These are phyloP conservation scores for Graphium sp. DNA, from an alignment of 2,329 filamentous ascomycete species.

Conservation along the genomic window DNA sequence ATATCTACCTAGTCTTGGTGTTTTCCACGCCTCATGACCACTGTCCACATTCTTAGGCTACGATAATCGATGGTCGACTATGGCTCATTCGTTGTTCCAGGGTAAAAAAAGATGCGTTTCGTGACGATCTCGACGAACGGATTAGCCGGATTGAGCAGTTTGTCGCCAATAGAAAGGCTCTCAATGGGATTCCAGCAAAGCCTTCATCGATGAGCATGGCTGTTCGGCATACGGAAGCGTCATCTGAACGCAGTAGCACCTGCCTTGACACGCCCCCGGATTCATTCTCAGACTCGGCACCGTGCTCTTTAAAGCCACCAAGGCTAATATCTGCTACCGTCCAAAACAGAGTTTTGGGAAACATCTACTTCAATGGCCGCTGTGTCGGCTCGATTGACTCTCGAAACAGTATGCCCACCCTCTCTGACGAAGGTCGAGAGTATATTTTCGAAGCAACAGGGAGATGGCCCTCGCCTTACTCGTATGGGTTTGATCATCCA, in stretches of 20 bases:
- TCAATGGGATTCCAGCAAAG: no score
- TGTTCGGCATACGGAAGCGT: no score
- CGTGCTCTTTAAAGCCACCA: background rate
- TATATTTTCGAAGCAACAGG: constrained; percentile 29
- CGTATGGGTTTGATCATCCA: constrained; percentile 8
- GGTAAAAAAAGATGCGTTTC: no score
- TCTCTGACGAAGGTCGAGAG: constrained; percentile 25
- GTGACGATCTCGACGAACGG: no score
- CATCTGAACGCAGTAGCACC: no score
- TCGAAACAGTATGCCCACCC: constrained; percentile 28
- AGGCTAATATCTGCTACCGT: background rate
- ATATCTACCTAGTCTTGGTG: background rate
- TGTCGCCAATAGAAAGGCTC: no score
- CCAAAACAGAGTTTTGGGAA: constrained; percentile 10
- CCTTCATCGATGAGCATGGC: no score
- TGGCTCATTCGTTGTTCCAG: no score
- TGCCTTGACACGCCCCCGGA: background rate
- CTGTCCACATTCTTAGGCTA: no score
- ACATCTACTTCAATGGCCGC: constrained; percentile 27
- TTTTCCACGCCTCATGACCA: background rate
- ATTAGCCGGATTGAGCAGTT: no score
- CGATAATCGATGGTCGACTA: no score
- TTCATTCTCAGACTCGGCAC: background rate
- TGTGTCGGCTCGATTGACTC: constrained; percentile 27
- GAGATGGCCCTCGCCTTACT: constrained; percentile 8